These are phyloP conservation scores for Saturnispora kantuleensis DNA, from an alignment of 805 yeast genomes.

Conservation along the genomic window DNA sequence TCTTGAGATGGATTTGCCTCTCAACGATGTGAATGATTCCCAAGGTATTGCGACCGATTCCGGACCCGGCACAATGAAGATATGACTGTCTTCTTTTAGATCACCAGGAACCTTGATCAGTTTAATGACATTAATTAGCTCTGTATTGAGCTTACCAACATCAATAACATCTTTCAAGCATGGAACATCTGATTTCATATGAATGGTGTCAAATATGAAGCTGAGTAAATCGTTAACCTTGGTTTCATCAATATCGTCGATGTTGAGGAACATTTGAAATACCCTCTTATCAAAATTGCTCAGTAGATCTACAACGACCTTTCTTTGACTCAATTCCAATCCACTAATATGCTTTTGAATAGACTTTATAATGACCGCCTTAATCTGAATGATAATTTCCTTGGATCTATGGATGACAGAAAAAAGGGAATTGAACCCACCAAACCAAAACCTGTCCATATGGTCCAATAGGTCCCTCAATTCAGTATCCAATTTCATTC, in stretches of 20 bases:
- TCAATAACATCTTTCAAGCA: background rate
- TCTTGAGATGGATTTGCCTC: slow-evolving; percentile 52
- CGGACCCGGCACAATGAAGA: slow-evolving; percentile 61
- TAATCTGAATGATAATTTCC: slow-evolving; percentile 26
- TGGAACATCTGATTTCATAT: slow-evolving; percentile 35
- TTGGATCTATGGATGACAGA: slow-evolving; percentile 24
- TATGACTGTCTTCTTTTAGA: slow-evolving; percentile 32
- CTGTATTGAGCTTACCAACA: slow-evolving; percentile 14
- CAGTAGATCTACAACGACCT: background rate
- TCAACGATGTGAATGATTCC: slow-evolving; percentile 66
- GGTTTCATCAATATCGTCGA: background rate
- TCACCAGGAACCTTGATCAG: slow-evolving; percentile 16
- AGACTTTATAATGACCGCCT: slow-evolving; percentile 23
- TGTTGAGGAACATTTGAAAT: slow-evolving; percentile 10
- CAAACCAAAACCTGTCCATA: slow-evolving; percentile 63
- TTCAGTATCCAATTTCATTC: slow-evolving; percentile 52
- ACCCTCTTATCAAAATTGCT: slow-evolving; percentile 4
- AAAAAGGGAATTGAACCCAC: slow-evolving; percentile 66
- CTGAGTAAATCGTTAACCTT: slow-evolving; percentile 52
- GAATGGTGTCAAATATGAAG: slow-evolving; percentile 49
- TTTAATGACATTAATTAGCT: slow-evolving; percentile 11
- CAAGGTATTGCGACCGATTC: slow-evolving; percentile 71
- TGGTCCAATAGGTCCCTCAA: slow-evolving; percentile 42
- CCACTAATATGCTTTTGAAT: background rate
- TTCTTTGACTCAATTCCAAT: background rate